A percentile compares a stretch with the other conserved stretches of the same genome.
Evolutionary conservation across 2,329 filamentous ascomycete species (phyloP).

Genomic region (Pseudocercospora musae): DNA sequence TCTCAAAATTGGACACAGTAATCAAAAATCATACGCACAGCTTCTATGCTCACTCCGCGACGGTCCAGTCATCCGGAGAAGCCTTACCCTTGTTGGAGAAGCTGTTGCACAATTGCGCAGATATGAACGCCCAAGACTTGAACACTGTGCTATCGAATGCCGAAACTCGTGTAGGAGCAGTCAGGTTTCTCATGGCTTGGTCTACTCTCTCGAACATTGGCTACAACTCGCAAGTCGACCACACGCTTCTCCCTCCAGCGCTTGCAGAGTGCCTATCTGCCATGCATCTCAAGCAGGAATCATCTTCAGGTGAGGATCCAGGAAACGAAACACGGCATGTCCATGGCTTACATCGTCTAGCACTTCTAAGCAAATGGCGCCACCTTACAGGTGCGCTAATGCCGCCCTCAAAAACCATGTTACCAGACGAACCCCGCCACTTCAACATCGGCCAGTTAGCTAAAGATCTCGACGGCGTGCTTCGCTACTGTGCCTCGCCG

Average conservation of each 20-base stretch:
- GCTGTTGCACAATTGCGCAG: not conserved
- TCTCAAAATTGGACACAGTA: not conserved
- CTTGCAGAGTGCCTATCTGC: not conserved
- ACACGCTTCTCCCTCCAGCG: not conserved
- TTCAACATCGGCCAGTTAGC: conserved; percentile 24
- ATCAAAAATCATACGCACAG: not conserved
- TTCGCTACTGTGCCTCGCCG: not conserved
- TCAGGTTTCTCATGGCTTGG: not conserved
- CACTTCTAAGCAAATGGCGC: conserved; percentile 33
- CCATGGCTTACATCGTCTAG: not conserved
- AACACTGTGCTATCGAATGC: not conserved
- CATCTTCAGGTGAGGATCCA: not conserved
- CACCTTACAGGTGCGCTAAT: conserved; percentile 33
- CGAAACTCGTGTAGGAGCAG: not conserved
- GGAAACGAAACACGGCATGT: too few relatives aligned
- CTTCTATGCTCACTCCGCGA: not conserved
- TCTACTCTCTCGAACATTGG: not conserved
- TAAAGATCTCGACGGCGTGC: conserved; percentile 30
- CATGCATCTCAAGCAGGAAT: not conserved
- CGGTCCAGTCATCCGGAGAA: not conserved
- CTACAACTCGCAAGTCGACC: not conserved
- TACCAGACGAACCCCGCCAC: conserved; percentile 2
- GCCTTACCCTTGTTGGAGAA: not conserved
- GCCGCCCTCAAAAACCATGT: conserved; percentile 24
- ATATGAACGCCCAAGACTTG: not conserved